These are phyloP conservation scores for Hirsutella rhossiliensis DNA, from an alignment of 2,329 filamentous ascomycete genomes.

Conservation along the genomic window DNA sequence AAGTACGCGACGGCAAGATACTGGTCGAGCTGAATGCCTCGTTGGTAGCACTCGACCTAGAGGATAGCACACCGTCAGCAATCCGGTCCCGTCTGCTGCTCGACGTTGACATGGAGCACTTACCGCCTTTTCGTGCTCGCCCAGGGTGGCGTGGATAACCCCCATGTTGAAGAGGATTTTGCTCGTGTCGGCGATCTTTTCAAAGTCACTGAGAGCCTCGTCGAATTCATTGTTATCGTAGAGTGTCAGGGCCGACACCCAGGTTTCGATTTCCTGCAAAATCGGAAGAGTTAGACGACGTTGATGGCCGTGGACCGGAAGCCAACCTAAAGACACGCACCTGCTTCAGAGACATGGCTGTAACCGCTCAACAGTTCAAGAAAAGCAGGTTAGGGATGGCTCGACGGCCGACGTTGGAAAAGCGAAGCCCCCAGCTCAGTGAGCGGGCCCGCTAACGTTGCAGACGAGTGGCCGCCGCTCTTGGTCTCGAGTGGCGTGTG, in stretches of 20 bases:
- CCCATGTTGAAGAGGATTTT: constrained; percentile 99
- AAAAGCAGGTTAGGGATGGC: background rate
- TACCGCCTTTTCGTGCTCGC: constrained; percentile 92
- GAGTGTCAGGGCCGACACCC: constrained; percentile 79
- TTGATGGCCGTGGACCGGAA: background rate
- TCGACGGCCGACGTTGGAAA: background rate
- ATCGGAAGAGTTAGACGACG: background rate
- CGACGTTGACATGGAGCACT: constrained; percentile 21
- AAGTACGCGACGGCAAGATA: constrained; percentile 98
- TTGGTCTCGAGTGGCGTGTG: background rate
- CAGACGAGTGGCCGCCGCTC: background rate
- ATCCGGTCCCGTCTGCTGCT: background rate
- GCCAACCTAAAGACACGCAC: constrained; percentile 21
- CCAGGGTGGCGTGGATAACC: constrained; percentile 91
- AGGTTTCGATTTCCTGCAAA: constrained; percentile 89
- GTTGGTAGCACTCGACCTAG: constrained; percentile 89
- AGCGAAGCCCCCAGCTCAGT: background rate
- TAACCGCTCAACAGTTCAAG: background rate
- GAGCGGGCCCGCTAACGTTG: background rate
- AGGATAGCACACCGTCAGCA: constrained; percentile 2
- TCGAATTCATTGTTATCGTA: constrained; percentile 99
- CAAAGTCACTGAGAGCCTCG: constrained; percentile 72
- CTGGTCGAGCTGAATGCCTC: constrained; percentile 78
- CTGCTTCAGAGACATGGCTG: constrained; percentile 49
- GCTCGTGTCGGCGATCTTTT: constrained; percentile 82